These are phyloP conservation scores for Musa acuminata DNA, from an alignment of 176 grass and related monocot genomes.

Conservation along the genomic window DNA sequence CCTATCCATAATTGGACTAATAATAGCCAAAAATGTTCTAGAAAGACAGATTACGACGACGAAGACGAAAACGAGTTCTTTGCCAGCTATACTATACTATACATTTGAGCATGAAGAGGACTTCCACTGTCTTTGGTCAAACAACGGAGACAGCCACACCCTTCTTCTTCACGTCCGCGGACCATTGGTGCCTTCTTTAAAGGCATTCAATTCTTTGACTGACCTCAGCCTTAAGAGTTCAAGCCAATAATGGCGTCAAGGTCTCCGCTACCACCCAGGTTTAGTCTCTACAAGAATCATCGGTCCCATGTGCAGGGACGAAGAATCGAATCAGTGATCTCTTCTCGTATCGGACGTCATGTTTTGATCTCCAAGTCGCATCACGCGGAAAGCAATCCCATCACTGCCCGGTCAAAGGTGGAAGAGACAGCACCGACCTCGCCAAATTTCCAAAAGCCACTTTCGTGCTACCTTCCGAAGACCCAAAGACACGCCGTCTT, in stretches of 20 bases:
- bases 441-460: background rate
- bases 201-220: background rate
- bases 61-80: too few species aligned
- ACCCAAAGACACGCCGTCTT: background rate
- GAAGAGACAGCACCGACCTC: background rate
- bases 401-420: background rate
- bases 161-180: background rate
- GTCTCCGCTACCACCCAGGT: background rate
- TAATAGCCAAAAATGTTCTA: too few species aligned
- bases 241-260: background rate
- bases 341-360: background rate
- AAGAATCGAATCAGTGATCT: background rate
- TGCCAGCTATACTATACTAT: too few species aligned
- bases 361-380: background rate
- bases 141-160: too few species aligned
- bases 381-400: background rate
- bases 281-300: background rate
- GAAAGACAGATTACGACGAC: too few species aligned
- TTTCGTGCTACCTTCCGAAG: background rate
- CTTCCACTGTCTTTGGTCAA: too few species aligned
- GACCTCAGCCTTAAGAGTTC: background rate
- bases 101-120: too few species aligned
- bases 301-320: background rate
- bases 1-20: too few species aligned
- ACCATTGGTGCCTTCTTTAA: background rate